These are phyloP conservation scores for Fusarium torulosum DNA, from an alignment of 2,329 filamentous ascomycete species.

Conservation along the genomic window DNA sequence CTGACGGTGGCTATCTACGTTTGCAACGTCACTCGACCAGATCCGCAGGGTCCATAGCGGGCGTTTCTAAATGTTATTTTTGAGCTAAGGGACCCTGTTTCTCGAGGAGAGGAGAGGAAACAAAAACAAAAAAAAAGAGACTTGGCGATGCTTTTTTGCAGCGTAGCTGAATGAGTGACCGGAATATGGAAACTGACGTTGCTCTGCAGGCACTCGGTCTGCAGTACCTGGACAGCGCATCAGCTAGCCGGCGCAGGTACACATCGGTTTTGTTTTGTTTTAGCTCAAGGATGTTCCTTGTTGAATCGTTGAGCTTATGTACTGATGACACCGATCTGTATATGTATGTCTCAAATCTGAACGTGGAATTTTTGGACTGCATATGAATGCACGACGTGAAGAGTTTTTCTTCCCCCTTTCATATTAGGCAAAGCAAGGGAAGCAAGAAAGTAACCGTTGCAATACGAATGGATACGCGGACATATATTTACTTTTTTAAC, in stretches of 20 bases:
- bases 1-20: neutral
- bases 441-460: constrained; percentile 11
- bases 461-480: neutral
- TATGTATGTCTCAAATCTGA: constrained; percentile 1
- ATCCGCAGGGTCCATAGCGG: constrained; percentile 28
- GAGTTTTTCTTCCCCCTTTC: neutral
- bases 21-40: constrained; percentile 28
- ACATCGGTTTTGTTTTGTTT: neutral
- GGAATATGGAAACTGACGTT: neutral
- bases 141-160: too few relatives aligned
- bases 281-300: constrained; percentile 33
- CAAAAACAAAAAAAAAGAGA: constrained; percentile 6
- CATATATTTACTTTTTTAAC: constrained; percentile 14
- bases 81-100: neutral
- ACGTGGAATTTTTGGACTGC: neutral
- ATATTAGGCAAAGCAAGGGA: constrained; percentile 10
- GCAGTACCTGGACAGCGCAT: constrained; percentile 25
- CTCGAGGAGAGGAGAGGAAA: constrained; percentile 1
- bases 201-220: constrained; percentile 13
- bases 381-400: constrained; percentile 12
- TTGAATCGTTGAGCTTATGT: constrained; percentile 22
- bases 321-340: constrained; percentile 12
- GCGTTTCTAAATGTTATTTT: constrained; percentile 12
- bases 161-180: too few relatives aligned
- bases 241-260: constrained; percentile 38